phyloP scores from a whole-genome alignment of 2,329 filamentous ascomycete species.

The Pseudogymnoascus sp. region DNA sequence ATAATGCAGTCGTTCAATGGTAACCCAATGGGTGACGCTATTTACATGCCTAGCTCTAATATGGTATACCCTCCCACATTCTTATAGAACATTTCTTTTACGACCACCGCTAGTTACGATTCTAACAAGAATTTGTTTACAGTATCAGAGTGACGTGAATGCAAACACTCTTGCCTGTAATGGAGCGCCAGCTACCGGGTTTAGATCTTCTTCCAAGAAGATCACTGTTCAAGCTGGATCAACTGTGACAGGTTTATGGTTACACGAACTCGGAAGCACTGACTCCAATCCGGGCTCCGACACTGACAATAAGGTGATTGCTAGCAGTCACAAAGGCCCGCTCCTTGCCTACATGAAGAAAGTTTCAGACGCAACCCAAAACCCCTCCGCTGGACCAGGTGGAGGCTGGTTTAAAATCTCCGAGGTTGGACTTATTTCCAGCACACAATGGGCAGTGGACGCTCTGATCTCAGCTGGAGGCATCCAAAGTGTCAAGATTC shows the following conservation, averaged over 20 bases:
- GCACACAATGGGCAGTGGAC: conserved; percentile 21
- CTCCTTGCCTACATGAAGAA: conserved; percentile 37
- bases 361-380: conserved; percentile 32
- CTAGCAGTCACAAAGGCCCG: conserved; percentile 38
- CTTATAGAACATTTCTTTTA: background rate
- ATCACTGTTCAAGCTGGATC: background rate
- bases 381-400: conserved; percentile 19
- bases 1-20: conserved; percentile 21
- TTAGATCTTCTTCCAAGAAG: background rate
- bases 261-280: background rate
- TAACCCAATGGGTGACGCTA: background rate
- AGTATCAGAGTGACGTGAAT: background rate
- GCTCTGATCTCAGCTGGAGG: conserved; percentile 12
- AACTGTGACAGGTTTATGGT: background rate
- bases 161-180: conserved; percentile 2
- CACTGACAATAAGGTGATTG: conserved; percentile 26
- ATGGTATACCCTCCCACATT: background rate
- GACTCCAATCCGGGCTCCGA: background rate
- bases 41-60: background rate
- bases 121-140: background rate
- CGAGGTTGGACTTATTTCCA: conserved; percentile 16
- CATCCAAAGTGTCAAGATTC: conserved; percentile 37
- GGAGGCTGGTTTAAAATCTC: conserved; percentile 40
- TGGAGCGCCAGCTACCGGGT: background rate
- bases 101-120: background rate